These are phyloP conservation scores for Lithohypha guttulata DNA, from an alignment of 2,329 filamentous ascomycete genomes.

Conservation along the genomic window DNA sequence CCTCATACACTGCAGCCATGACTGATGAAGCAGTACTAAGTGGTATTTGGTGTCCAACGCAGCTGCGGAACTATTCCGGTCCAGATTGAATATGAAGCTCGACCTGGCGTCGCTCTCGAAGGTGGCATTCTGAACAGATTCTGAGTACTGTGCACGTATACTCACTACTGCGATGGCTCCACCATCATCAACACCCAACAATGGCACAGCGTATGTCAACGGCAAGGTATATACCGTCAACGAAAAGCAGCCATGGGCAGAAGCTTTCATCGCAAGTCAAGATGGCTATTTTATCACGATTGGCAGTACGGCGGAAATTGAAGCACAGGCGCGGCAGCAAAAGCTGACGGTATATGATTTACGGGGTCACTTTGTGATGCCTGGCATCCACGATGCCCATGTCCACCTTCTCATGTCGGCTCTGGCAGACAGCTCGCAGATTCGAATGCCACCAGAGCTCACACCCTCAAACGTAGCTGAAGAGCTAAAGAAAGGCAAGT, in stretches of 20 bases:
- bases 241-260: slow-evolving; percentile 13
- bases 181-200: too few species aligned
- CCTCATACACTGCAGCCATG: too few species aligned
- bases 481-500: not conserved
- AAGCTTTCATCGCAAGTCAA: slow-evolving; percentile 25
- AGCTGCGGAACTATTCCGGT: too few species aligned
- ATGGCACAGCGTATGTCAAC: slow-evolving; percentile 19
- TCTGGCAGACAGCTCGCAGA: not conserved
- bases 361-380: slow-evolving; percentile 26
- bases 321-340: slow-evolving; percentile 12
- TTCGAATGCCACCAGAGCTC: not conserved
- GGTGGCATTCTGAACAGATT: too few species aligned
- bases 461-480: not conserved
- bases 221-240: slow-evolving; percentile 26
- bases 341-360: slow-evolving; percentile 23
- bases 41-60: too few species aligned
- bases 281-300: slow-evolving; percentile 23
- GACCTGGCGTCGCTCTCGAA: too few species aligned
- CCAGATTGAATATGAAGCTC: too few species aligned
- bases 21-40: too few species aligned
- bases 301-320: slow-evolving; percentile 22
- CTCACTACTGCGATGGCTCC: too few species aligned
- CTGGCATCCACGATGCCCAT: slow-evolving; percentile 30
- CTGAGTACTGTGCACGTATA: too few species aligned
- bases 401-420: slow-evolving; percentile 23